phyloP scores from a whole-genome alignment of 2,329 filamentous ascomycete species.

The Talaromyces sp. region DNA sequence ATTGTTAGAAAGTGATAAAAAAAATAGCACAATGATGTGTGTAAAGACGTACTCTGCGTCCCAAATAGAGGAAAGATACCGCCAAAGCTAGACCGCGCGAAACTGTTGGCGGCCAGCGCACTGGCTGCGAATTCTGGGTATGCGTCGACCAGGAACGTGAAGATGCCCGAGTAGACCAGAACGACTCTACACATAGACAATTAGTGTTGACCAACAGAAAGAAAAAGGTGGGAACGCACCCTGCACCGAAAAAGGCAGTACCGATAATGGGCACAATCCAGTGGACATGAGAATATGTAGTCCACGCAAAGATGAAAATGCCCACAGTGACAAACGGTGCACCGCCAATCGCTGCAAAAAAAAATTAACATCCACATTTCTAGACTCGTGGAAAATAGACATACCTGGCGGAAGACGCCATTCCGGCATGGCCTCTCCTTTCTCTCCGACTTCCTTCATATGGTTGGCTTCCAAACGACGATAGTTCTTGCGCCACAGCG shows the following conservation, averaged over 20 bases:
- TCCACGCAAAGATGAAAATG: slow-evolving; percentile 87
- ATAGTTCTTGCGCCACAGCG: slow-evolving; percentile 44
- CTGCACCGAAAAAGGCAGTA: slow-evolving; percentile 64
- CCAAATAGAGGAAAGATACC: slow-evolving; percentile 74
- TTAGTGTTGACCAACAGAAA: background rate
- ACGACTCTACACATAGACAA: slow-evolving; percentile 57
- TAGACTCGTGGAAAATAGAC: slow-evolving; percentile 21
- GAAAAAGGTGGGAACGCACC: slow-evolving; percentile 47
- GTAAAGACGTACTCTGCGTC: slow-evolving; percentile 39
- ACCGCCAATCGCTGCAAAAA: slow-evolving; percentile 56
- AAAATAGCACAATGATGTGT: background rate
- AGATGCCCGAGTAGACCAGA: slow-evolving; percentile 75
- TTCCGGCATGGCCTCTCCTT: slow-evolving; percentile 68
- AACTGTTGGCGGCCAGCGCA: slow-evolving; percentile 78
- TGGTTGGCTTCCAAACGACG: slow-evolving; percentile 35
- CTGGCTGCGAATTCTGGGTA: slow-evolving; percentile 45
- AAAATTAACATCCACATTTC: background rate
- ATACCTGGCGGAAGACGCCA: slow-evolving; percentile 68
- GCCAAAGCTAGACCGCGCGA: slow-evolving; percentile 72
- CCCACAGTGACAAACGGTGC: slow-evolving; percentile 72
- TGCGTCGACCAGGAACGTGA: slow-evolving; percentile 75
- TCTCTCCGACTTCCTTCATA: slow-evolving; percentile 26
- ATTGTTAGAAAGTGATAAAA: background rate
- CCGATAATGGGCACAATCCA: slow-evolving; percentile 74
- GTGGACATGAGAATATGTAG: slow-evolving; percentile 65